Conservation (phyloP, 2,329 filamentous ascomycete species). For the Leptographium lundbergii region DNA sequence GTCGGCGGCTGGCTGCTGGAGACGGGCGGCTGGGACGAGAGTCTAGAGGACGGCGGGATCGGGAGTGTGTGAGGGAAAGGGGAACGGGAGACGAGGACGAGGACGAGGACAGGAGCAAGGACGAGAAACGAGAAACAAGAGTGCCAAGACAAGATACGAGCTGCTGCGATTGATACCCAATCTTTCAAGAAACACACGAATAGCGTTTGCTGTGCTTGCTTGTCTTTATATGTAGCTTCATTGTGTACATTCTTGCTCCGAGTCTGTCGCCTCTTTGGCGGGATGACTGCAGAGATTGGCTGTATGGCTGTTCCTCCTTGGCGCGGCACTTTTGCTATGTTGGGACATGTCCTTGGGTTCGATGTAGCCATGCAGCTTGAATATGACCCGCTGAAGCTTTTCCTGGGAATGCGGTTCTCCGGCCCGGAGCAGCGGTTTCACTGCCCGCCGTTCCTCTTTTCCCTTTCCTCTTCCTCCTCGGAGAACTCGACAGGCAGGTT, state of each 20-base stretch:
- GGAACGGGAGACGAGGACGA: not conserved
- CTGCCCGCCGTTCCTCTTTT: not conserved
- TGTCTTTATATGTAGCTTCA: not conserved
- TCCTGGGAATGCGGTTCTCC: no score
- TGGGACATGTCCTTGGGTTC: no score
- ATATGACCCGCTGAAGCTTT: no score
- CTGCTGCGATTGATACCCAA: not conserved
- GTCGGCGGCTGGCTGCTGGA: constrained; percentile 62
- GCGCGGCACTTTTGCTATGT: no score
- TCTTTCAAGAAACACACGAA: not conserved
- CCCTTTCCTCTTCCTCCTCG: not conserved
- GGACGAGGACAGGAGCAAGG: not conserved
- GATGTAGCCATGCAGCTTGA: no score
- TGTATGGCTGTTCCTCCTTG: no score
- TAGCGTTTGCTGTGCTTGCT: not conserved
- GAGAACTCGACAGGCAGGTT: constrained; percentile 59
- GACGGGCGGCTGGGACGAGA: constrained; percentile 82
- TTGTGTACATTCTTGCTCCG: not conserved
- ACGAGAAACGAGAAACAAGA: no score
- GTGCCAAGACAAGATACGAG: not conserved
- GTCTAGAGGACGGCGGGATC: constrained; percentile 45
- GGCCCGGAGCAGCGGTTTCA: no score
- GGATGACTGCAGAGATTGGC: no score
- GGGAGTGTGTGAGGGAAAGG: constrained; percentile 25
- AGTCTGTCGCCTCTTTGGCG: not conserved